phyloP scores from a whole-genome alignment of 352 stramenopile species.

The Elongisporangium undulatum region DNA sequence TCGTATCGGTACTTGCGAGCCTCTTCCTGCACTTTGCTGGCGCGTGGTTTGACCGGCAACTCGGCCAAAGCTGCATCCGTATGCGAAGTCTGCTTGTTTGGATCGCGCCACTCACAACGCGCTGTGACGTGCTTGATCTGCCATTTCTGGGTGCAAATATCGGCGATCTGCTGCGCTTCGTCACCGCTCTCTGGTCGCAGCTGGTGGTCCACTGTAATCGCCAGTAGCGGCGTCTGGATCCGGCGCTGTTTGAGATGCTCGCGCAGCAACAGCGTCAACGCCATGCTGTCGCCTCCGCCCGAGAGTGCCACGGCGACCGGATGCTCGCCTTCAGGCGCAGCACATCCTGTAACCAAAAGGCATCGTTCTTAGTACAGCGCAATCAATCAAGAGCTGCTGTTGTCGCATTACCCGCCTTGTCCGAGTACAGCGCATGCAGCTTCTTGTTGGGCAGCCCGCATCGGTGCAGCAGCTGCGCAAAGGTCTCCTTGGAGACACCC shows the following conservation, averaged over 20 bases:
- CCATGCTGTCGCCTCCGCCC: constrained; percentile 78
- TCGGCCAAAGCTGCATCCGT: background rate
- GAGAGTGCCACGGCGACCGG: constrained; percentile 73
- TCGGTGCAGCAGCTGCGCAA: constrained; percentile 30
- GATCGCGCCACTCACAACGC: constrained; percentile 42
- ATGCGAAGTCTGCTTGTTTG: constrained; percentile 1
- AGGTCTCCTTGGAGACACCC: constrained; percentile 24
- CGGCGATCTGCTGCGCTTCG: constrained; percentile 50
- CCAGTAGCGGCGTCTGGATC: constrained; percentile 61
- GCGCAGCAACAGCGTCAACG: constrained; percentile 65
- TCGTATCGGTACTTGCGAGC: constrained; percentile 66
- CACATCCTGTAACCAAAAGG: constrained; percentile 7
- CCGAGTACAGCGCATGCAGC: constrained; percentile 35
- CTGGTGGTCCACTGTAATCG: constrained; percentile 76
- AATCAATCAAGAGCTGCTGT: background rate
- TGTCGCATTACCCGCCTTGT: background rate
- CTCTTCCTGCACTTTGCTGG: constrained; percentile 75
- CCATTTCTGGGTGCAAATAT: constrained; percentile 33
- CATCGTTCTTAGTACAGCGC: constrained; percentile 2
- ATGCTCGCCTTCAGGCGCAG: constrained; percentile 22
- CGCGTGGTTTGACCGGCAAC: constrained; percentile 22
- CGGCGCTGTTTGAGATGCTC: constrained; percentile 46
- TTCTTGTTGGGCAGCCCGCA: constrained; percentile 33
- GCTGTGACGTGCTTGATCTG: constrained; percentile 48
- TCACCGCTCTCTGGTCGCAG: constrained; percentile 57